A percentile compares a stretch with the other conserved stretches of the same genome.
Conservation (phyloP, 371 early-diverging fungal genomes). For the Mortierella sp. region DNA sequence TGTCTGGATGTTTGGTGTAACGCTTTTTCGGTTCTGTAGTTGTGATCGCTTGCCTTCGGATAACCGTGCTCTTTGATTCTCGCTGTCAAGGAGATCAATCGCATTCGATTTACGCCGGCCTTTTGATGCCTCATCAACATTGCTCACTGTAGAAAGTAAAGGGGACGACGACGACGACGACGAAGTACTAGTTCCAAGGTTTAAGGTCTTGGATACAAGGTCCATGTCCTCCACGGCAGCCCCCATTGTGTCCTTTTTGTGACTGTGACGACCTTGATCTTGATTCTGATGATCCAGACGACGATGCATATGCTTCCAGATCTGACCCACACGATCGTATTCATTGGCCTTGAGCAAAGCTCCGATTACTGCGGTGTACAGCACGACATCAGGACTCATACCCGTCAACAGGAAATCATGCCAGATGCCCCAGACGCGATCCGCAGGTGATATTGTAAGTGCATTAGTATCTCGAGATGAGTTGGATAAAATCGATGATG, state of each 20-base stretch:
- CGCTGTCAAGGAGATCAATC: not conserved
- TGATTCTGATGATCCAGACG: not conserved
- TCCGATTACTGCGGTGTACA: slow-evolving; percentile 38
- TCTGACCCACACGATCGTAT: slow-evolving; percentile 32
- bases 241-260: not conserved
- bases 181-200: not conserved
- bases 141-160: not conserved
- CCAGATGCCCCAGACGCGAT: slow-evolving; percentile 46
- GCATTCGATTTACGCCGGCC: not conserved
- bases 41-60: not conserved
- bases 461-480: not conserved
- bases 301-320: slow-evolving; percentile 39
- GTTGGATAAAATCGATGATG: not conserved
- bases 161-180: not conserved
- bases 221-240: not conserved
- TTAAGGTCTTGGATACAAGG: slow-evolving; percentile 9
- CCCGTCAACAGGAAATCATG: slow-evolving; percentile 44
- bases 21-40: not conserved
- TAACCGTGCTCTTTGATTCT: not conserved
- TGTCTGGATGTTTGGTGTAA: slow-evolving; percentile 36
- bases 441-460: slow-evolving; percentile 4
- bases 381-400: slow-evolving; percentile 52
- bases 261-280: not conserved
- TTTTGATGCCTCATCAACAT: not conserved
- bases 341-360: slow-evolving; percentile 37